A percentile compares a stretch with the other conserved stretches of the same genome.
phyloP scores from a whole-genome alignment of 225 moss, liverwort and hornwort species.

The Marchantia paleacea region DNA sequence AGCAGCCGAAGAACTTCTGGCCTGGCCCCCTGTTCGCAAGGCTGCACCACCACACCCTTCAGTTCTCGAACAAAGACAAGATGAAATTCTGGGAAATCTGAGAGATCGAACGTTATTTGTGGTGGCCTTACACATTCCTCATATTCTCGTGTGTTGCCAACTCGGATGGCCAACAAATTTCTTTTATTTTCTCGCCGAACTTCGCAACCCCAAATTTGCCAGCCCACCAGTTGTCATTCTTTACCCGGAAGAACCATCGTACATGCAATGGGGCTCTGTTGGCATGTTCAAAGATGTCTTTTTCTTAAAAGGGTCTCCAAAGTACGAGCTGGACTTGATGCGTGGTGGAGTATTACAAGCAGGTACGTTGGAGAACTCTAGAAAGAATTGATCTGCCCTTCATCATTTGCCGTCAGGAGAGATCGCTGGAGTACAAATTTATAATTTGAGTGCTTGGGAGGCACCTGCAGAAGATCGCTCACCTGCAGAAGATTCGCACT shows the following conservation, averaged over 20 bases:
- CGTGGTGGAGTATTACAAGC: conserved; percentile 81
- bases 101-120: conserved; percentile 55
- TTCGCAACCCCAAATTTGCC: conserved; percentile 37
- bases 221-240: conserved; percentile 74
- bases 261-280: conserved; percentile 74
- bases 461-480: background rate
- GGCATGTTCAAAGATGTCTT: conserved; percentile 77
- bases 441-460: background rate
- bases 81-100: conserved; percentile 62
- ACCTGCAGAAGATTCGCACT: background rate
- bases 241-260: conserved; percentile 56
- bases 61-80: conserved; percentile 56
- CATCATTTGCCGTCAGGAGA: too few relatives aligned
- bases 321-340: conserved; percentile 93
- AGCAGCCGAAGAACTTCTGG: conserved; percentile 60
- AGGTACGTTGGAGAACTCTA: conserved; percentile 28
- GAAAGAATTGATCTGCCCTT: too few relatives aligned
- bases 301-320: conserved; percentile 53
- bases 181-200: conserved; percentile 74
- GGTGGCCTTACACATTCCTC: conserved; percentile 55
- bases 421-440: too few relatives aligned
- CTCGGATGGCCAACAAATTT: conserved; percentile 74
- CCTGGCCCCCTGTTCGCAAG: conserved; percentile 71
- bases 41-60: conserved; percentile 76
- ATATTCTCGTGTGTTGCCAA: conserved; percentile 81